A percentile compares a stretch with the other conserved stretches of the same genome.
phyloP scores from a whole-genome alignment of 768 basidiomycete genomes.

The Pleurotus platypus region DNA sequence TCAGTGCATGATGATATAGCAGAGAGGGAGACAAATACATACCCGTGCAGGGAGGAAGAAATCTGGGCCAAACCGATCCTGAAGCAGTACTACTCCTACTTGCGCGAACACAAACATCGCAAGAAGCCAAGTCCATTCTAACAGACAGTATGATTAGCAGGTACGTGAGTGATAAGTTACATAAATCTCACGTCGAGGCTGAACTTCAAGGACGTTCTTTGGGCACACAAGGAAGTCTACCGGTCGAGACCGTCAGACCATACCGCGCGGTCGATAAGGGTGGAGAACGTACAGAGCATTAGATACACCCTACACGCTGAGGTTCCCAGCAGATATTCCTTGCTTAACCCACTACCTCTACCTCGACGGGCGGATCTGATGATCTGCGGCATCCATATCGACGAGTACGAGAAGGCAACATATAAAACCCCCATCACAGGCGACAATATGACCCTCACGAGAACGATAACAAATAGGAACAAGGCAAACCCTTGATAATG shows the following conservation, averaged over 20 bases:
- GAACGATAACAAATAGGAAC: constrained; percentile 64
- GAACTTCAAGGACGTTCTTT: constrained; percentile 80
- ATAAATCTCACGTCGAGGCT: constrained; percentile 57
- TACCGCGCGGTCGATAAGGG: too few species aligned
- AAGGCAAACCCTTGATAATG: constrained; percentile 54
- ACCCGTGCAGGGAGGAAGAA: constrained; percentile 81
- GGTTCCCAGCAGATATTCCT: constrained; percentile 75
- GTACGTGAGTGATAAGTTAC: background rate
- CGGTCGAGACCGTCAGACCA: background rate
- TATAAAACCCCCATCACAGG: constrained; percentile 64
- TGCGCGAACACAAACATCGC: constrained; percentile 61
- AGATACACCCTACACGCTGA: constrained; percentile 68
- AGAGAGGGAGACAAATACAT: constrained; percentile 18
- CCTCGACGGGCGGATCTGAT: constrained; percentile 70
- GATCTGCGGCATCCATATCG: constrained; percentile 87
- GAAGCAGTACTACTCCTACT: constrained; percentile 58
- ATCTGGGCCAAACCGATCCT: constrained; percentile 72
- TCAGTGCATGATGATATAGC: constrained; percentile 4
- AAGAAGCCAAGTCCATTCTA: constrained; percentile 66
- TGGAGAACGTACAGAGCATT: constrained; percentile 59
- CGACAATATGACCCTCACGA: constrained; percentile 72
- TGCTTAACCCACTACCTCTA: constrained; percentile 62
- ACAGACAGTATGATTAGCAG: background rate
- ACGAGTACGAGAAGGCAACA: constrained; percentile 66
- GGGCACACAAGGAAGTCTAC: constrained; percentile 82